These are phyloP conservation scores for Dactylellina sp. DNA, from an alignment of 2,329 filamentous ascomycete species.

Conservation along the genomic window DNA sequence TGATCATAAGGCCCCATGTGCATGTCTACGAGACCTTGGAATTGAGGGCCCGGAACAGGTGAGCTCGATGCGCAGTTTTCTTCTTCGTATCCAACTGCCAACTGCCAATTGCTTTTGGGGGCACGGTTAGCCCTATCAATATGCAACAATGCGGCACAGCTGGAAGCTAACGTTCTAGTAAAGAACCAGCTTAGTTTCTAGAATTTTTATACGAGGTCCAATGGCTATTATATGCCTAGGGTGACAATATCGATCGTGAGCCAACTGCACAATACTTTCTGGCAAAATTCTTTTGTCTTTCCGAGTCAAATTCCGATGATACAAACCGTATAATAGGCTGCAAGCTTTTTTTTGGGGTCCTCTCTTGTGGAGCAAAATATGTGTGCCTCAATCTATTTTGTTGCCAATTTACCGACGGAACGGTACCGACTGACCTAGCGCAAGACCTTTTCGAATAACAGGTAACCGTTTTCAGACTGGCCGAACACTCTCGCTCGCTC, in stretches of 20 bases:
- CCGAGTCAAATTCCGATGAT: conserved; percentile 22
- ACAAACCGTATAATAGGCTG: conserved; percentile 4
- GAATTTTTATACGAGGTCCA: conserved; percentile 19
- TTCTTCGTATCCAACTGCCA: conserved; percentile 51
- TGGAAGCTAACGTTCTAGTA: conserved; percentile 28
- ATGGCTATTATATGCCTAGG: neutral
- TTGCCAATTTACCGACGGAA: conserved; percentile 53
- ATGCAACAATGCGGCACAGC: conserved; percentile 52
- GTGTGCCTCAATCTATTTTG: conserved; percentile 32
- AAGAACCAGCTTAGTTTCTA: conserved; percentile 31
- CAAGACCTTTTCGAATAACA: conserved; percentile 49
- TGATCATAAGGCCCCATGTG: conserved; percentile 22
- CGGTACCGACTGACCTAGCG: conserved; percentile 54
- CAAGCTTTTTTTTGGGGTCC: conserved; percentile 3
- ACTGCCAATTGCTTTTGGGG: conserved; percentile 1
- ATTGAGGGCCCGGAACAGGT: conserved; percentile 28
- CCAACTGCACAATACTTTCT: neutral
- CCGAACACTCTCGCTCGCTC: neutral
- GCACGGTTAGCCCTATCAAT: conserved; percentile 47
- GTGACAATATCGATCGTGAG: conserved; percentile 7
- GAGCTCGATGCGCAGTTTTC: conserved; percentile 52
- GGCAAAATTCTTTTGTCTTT: neutral
- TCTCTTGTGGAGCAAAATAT: conserved; percentile 24
- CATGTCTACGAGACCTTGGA: conserved; percentile 32
- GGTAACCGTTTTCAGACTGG: conserved; percentile 55